Percentiles rank a stretch among this genome's conserved stretches.
Evolutionary conservation across 202 grass and related monocot genomes (phyloP).

Genomic region (Zizania palustris): DNA sequence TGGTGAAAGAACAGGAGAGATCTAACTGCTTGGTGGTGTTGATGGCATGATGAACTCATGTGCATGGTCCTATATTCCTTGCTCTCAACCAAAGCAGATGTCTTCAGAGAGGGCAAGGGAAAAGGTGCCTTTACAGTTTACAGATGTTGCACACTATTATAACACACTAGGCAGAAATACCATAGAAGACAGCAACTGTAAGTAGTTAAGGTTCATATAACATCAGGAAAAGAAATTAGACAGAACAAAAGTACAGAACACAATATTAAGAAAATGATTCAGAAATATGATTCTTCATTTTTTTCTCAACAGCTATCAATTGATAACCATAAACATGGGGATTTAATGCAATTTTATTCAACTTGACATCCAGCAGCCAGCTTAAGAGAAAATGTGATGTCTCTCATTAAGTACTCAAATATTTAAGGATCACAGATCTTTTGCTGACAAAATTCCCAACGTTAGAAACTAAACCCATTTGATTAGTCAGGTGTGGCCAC

Average conservation of each 20-base stretch:
- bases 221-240: background rate
- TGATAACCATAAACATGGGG: background rate
- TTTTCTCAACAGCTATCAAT: background rate
- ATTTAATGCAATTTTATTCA: conserved; percentile 41
- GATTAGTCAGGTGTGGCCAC: conserved; percentile 76
- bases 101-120: background rate
- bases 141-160: conserved; percentile 24
- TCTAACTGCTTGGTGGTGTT: background rate
- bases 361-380: background rate
- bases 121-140: conserved; percentile 24
- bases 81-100: conserved; percentile 19
- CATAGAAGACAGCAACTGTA: background rate
- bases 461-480: conserved; percentile 15
- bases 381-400: conserved; percentile 10
- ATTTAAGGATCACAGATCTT: conserved; percentile 36
- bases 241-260: background rate
- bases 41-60: conserved; percentile 41
- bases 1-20: background rate
- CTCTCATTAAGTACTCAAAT: conserved; percentile 13
- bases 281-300: background rate
- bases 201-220: background rate
- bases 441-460: conserved; percentile 6
- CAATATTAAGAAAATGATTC: background rate
- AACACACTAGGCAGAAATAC: background rate
- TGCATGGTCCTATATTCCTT: conserved; percentile 29